Conservation (phyloP, 2,329 filamentous ascomycete genomes). For the Colletotrichum gloeosporioides region DNA sequence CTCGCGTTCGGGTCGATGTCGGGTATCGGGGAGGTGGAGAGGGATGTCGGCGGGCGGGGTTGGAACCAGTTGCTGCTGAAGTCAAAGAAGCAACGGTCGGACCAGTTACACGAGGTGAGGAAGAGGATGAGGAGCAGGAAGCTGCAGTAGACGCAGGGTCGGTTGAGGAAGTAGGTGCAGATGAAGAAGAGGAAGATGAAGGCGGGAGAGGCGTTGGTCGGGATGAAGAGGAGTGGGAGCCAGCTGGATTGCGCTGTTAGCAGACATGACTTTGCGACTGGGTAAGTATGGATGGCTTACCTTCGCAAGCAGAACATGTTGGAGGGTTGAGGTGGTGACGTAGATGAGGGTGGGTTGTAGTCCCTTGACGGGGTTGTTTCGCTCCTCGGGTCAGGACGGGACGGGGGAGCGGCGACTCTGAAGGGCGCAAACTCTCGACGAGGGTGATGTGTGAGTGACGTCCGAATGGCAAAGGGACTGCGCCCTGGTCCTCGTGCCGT, state of each 20-base stretch:
- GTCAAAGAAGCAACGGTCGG: constrained; percentile 91
- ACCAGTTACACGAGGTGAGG: constrained; percentile 89
- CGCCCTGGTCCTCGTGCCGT: not conserved
- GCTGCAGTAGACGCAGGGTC: constrained; percentile 97
- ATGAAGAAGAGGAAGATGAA: constrained; percentile 90
- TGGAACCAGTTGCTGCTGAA: constrained; percentile 93
- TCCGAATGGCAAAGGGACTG: not conserved
- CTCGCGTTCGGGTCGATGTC: constrained; percentile 33
- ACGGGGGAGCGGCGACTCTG: not conserved
- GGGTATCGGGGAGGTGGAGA: constrained; percentile 28
- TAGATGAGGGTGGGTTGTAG: not conserved
- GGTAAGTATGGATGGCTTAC: constrained; percentile 35
- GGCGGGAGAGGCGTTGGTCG: constrained; percentile 82
- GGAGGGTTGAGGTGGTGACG: not conserved
- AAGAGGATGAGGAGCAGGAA: constrained; percentile 95
- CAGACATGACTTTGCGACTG: constrained; percentile 1
- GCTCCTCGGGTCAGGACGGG: not conserved
- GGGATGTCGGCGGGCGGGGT: constrained; percentile 62
- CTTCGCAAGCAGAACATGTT: constrained; percentile 68
- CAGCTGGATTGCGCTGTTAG: constrained; percentile 57
- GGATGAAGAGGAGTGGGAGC: constrained; percentile 87
- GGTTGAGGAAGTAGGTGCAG: constrained; percentile 94
- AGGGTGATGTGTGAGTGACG: not conserved
- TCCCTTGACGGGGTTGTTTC: not conserved
- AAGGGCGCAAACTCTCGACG: not conserved